A percentile compares a stretch with the other conserved stretches of the same genome.
These are phyloP conservation scores for Chlamydomonas sphaeroides DNA, from an alignment of 139 green algal genomes.

Conservation along the genomic window DNA sequence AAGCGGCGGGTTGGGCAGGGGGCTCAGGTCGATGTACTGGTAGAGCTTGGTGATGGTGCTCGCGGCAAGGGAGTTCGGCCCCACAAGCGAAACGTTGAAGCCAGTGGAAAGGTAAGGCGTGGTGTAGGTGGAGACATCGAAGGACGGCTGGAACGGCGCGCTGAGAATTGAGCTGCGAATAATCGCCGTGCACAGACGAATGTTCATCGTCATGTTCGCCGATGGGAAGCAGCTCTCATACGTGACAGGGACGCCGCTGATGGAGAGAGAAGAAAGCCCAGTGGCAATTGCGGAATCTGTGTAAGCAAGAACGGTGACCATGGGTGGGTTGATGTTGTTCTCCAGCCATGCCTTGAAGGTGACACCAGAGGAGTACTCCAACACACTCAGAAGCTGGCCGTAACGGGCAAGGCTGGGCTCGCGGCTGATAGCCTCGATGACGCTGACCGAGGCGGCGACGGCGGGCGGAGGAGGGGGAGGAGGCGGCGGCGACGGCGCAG, in stretches of 20 bases:
- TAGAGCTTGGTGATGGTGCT: no score
- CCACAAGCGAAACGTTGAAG: no score
- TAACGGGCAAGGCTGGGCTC: no score
- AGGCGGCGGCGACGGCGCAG: background rate
- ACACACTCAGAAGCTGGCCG: no score
- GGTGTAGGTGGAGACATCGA: background rate
- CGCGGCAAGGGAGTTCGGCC: no score
- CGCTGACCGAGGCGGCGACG: background rate
- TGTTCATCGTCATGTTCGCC: no score
- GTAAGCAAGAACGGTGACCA: background rate
- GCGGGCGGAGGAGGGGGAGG: constrained; percentile 11
- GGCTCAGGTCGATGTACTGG: no score
- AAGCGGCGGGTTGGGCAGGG: no score
- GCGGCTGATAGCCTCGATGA: background rate
- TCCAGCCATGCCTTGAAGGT: background rate
- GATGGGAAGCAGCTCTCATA: no score
- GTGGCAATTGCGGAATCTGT: background rate
- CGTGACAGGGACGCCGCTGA: background rate
- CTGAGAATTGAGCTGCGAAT: background rate
- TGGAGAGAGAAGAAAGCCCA: background rate
- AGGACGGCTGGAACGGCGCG: constrained; percentile 27
- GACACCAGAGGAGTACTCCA: no score
- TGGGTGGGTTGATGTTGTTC: background rate
- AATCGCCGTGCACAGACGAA: background rate
- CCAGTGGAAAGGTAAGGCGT: no score